Evolutionary conservation across 345 rosid genomes (phyloP).

Genomic region (Isatis tinctoria): DNA sequence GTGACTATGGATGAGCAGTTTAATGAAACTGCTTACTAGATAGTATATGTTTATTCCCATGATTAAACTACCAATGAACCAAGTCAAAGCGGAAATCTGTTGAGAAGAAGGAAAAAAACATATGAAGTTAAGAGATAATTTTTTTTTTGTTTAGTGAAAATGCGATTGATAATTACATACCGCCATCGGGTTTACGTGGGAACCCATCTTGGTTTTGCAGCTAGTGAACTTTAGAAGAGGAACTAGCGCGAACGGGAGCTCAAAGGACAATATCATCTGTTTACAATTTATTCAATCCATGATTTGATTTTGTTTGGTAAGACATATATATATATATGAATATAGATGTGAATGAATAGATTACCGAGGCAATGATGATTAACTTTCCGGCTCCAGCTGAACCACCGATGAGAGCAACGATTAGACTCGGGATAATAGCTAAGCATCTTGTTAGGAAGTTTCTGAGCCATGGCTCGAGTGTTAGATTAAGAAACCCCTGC

Average conservation of each 20-base stretch:
- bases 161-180: constrained; percentile 36
- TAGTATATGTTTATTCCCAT: constrained; percentile 84
- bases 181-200: constrained; percentile 46
- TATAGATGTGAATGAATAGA: neutral
- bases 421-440: constrained; percentile 92
- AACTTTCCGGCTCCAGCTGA: constrained; percentile 88
- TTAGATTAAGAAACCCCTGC: constrained; percentile 94
- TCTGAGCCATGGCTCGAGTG: constrained; percentile 75
- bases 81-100: constrained; percentile 64
- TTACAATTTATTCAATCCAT: neutral
- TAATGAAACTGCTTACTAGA: constrained; percentile 50
- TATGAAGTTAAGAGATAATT: neutral
- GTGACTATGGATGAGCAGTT: constrained; percentile 51
- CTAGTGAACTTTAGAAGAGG: constrained; percentile 97
- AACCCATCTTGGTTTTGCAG: constrained; percentile 83
- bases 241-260: constrained; percentile 86
- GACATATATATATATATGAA: neutral
- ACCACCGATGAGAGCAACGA: constrained; percentile 85
- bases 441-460: constrained; percentile 79
- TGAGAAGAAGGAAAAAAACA: neutral
- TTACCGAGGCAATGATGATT: constrained; percentile 91
- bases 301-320: neutral
- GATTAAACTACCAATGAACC: constrained; percentile 69
- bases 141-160: neutral
- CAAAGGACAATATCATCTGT: constrained; percentile 95